Base-by-base conservation (phyloP, 345 rosid genomes). In the Euphorbia tirucalli region DNA sequence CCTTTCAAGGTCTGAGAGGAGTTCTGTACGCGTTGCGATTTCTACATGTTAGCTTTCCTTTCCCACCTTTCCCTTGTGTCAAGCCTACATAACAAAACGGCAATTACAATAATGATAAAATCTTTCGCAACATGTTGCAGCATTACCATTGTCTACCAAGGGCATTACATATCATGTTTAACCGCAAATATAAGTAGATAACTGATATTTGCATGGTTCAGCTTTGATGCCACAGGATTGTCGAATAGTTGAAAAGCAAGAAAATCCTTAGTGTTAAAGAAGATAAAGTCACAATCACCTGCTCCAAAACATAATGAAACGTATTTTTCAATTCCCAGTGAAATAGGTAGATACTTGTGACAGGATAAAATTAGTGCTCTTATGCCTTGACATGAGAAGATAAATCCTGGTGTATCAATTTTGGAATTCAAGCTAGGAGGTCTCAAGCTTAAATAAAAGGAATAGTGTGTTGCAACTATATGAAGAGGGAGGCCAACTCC, bases 61-160 rank as follows among this genome's bases (percentile, higher is more conserved):
- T 88, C 93, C 91, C 91, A 88, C 66, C 91, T 79, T 71, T 88
- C 93, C 82, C 82, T 90, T 0, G 90, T 78, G 74, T 85, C 91
- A 41, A 88, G 93, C 78, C 93, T 90, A 72, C 63, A 25, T 67
- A 77, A 72, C 76, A 57, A 4, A 59, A 1, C 4, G n/a, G 8
- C 24, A 19, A 68, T 21, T 15, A 35, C 2, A 52, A 55, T 32
- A 43, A 44, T 15, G 1, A 43, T 30, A 44, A 54, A 72, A 18
- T n/a, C 35, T 27, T 28, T 52, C 8, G 41, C n/a, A 5, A n/a
- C 46, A 15, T 11, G 54, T 46, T 14, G 21, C 16, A 32, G 11
- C 70, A 46, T 49, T n/a, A n/a, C n/a, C n/a, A n/a, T n/a, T n/a
- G n/a, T n/a, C n/a, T n/a, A n/a, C 44, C 11, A 41, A 10, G 44